Base-by-base conservation (phyloP, 768 basidiomycete species). In the Podaxis pistillaris region DNA sequence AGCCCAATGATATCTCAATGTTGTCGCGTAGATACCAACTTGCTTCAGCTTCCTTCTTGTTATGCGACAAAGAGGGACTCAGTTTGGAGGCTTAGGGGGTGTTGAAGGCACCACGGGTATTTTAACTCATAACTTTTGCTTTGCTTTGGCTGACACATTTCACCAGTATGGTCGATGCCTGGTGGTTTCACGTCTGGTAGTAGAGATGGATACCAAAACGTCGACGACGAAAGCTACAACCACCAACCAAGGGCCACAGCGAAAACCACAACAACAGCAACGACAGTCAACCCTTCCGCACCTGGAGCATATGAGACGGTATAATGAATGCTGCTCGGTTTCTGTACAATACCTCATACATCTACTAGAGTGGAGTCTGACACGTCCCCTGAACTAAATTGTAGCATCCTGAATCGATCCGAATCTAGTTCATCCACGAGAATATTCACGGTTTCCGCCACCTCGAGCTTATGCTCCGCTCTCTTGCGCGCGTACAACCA, bases 91-190 rank as follows among this genome's bases (percentile, higher is more conserved):
- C 13, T 73, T 85, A 33, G 75, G 80, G 46, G 74, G 78, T 1
- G 69, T 74, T 38, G 75, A 72, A 63, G 86, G 87, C 5, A 81
- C 86, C 24, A 87, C 88, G 19, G 84, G 89, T 84, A 65, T 30
- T 73, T 67, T 36, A 37, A 33, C 59, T 3, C n/a, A 36, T 40
- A 28, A n/a, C 30, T 7, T 30, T 44, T 59, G 22, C 50, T 58
- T 61, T 11, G 66, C 60, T 62, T 40, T 22, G 38, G 8, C 57
- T 47, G 15, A 58, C 15, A 66, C 40, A 6, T 26, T 57, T 11
- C n/a, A 56, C 30, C 62, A 90, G 89, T 90, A 15, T 90, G 89
- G 89, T 83, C 88, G 19, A 90, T 90, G 89, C 89, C 89, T 3
- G 89, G 88, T 13, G 87, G 87, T 1, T 86, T 89, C 66, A 85